phyloP scores from a whole-genome alignment of 495 filamentous ascomycete species.

The Apiosordaria backusii region DNA sequence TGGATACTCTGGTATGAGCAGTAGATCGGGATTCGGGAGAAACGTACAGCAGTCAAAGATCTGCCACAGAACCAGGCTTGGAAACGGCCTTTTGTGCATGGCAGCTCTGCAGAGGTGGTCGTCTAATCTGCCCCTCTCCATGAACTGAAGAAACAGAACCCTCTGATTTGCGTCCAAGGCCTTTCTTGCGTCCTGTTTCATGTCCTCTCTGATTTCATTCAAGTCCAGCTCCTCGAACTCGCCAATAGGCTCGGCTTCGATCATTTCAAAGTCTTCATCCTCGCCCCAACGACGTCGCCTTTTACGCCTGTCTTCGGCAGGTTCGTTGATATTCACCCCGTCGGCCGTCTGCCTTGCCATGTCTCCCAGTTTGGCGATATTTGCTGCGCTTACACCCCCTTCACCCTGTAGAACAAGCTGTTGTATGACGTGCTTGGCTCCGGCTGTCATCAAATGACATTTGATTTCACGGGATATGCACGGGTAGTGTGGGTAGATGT shows the following conservation, averaged over 20 bases:
- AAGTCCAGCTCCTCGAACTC: conserved; percentile 3
- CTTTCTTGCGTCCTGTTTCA: neutral
- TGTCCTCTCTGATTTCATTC: neutral
- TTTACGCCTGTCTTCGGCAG: neutral
- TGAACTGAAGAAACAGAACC: conserved; percentile 19
- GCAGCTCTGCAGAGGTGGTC: conserved; percentile 8
- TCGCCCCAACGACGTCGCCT: neutral
- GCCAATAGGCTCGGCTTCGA: neutral
- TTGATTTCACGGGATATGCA: neutral
- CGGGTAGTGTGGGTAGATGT: neutral
- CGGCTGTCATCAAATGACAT: conserved; percentile 4
- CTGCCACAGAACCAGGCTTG: conserved; percentile 13
- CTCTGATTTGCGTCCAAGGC: neutral
- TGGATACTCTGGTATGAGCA: neutral
- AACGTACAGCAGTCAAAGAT: conserved; percentile 20
- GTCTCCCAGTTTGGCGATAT: neutral
- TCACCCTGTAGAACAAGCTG: neutral
- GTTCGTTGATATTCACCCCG: neutral
- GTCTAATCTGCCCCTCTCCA: conserved; percentile 10
- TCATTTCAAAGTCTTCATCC: neutral
- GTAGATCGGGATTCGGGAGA: no score
- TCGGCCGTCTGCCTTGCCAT: neutral
- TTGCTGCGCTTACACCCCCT: neutral
- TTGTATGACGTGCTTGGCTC: conserved; percentile 9
- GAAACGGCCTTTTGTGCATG: neutral